Percentiles rank a stretch among this genome's conserved stretches.
These are phyloP conservation scores for Fusarium falciforme DNA, from an alignment of 2,329 filamentous ascomycete species.

Conservation along the genomic window DNA sequence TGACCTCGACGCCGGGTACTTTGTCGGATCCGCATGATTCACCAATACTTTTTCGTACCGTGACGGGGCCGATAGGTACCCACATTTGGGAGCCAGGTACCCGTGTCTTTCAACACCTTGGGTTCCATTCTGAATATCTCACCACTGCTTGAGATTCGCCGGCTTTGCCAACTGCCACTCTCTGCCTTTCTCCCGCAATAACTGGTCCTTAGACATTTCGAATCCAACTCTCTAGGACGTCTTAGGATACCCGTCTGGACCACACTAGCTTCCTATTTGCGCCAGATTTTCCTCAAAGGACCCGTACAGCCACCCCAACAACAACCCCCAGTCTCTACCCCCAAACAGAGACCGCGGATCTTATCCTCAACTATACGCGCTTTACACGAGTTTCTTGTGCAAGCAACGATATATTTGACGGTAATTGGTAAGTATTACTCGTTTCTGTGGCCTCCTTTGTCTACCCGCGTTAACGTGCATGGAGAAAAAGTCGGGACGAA, in stretches of 20 bases:
- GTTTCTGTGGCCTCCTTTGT: neutral
- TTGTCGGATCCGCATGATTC: neutral
- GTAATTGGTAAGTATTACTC: neutral
- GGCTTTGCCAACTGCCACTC: slow-evolving; percentile 7
- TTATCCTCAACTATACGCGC: neutral
- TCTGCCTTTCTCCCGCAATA: neutral
- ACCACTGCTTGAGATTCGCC: slow-evolving; percentile 21
- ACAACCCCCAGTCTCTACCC: slow-evolving; percentile 5
- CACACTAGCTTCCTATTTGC: neutral
- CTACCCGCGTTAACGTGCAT: neutral
- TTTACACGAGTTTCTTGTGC: neutral
- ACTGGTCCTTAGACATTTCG: neutral
- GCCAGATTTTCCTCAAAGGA: slow-evolving; percentile 2
- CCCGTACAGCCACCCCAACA: slow-evolving; percentile 17
- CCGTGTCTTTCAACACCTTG: slow-evolving; percentile 13
- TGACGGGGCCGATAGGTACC: slow-evolving; percentile 16
- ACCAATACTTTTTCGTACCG: slow-evolving; percentile 7
- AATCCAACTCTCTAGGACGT: neutral
- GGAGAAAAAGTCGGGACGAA: neutral
- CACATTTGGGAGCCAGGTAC: slow-evolving; percentile 27
- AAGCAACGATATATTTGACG: neutral
- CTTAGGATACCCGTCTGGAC: neutral
- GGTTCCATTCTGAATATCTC: slow-evolving; percentile 25
- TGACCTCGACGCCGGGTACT: slow-evolving; percentile 4
- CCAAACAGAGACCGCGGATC: slow-evolving; percentile 6